Base-by-base conservation (phyloP, 352 stramenopile species). In the Globisporangium splendens region DNA sequence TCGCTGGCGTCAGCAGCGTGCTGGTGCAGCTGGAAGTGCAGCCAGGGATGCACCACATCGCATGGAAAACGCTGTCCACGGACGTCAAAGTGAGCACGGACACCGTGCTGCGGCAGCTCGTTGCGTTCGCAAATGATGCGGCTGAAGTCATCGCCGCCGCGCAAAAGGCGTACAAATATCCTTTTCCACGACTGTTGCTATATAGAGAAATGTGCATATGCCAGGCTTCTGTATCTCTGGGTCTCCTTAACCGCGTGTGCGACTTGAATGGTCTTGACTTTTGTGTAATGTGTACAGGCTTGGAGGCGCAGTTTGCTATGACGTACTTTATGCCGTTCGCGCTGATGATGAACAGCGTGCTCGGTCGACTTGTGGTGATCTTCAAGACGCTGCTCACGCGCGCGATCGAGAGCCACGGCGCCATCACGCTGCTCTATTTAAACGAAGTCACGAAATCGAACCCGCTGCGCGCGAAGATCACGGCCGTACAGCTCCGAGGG, bases 301-400 rank as follows among this genome's bases (percentile, higher is more conserved):
- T 95, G 21, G 72, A 68, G 42, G 70, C 74, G 51, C 83, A 95
- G 58, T 95, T 93, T 39, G 68, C 71, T 12, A 88, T 91, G 86
- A 95, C 81, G 35, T 95, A 91, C 67, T 95, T 95, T 56, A 92
- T 95, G 79, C 83, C 83, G 39, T 92, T 95, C 50, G 72, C 72
- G 18, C 66, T 95, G 18, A 79, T 76, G 42, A 89, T 88, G 64
- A 93, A 91, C 64, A 86, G 77, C 53, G 79, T 92, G 22, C 68
- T 95, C 12, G 76, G 63, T 8, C 75, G 86, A n/a, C 41, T 95
- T 6, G 72, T 57, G 3, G 56, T 88, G 22, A 65, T 93, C 11
- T 70, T 83, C 41, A 86, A 89, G 55, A 73, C 73, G 21, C 54
- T 91, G 2, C 68, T 95, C 17, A 66, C 88, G 35, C 76, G 80